phyloP scores from a whole-genome alignment of 352 stramenopile genomes.

The Phytophthora multivora region DNA sequence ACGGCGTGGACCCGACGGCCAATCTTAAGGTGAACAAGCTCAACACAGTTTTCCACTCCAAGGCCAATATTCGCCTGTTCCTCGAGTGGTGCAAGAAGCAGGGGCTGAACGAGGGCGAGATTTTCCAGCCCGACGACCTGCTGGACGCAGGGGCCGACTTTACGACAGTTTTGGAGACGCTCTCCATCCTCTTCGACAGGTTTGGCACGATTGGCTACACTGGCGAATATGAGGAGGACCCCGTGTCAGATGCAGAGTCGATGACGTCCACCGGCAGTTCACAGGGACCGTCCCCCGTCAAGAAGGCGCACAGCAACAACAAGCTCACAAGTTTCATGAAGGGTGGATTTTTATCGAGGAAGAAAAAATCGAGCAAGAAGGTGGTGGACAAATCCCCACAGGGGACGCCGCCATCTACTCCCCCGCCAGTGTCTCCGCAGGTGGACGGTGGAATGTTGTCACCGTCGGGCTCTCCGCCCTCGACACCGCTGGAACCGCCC shows the following conservation, averaged over 20 bases:
- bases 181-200: slow-evolving; percentile 87
- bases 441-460: slow-evolving; percentile 38
- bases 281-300: slow-evolving; percentile 55
- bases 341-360: slow-evolving; percentile 69
- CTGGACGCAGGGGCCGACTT: slow-evolving; percentile 71
- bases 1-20: slow-evolving; percentile 74
- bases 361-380: slow-evolving; percentile 62
- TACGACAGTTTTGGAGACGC: slow-evolving; percentile 65
- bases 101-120: slow-evolving; percentile 66
- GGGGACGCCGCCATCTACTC: slow-evolving; percentile 66
- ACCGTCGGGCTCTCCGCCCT: slow-evolving; percentile 28
- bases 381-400: slow-evolving; percentile 39
- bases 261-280: slow-evolving; percentile 70
- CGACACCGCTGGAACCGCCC: slow-evolving; percentile 26
- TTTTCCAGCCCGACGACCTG: slow-evolving; percentile 85
- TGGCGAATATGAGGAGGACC: slow-evolving; percentile 59
- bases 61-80: slow-evolving; percentile 85
- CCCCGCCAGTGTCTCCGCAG: slow-evolving; percentile 56
- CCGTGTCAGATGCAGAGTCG: slow-evolving; percentile 74
- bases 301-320: slow-evolving; percentile 66
- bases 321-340: slow-evolving; percentile 87
- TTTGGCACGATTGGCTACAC: slow-evolving; percentile 68
- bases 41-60: slow-evolving; percentile 89
- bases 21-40: slow-evolving; percentile 88
- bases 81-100: slow-evolving; percentile 79